Conservation (phyloP, 1,284 basidiomycete species). For the Macrocystidia cucumis region DNA sequence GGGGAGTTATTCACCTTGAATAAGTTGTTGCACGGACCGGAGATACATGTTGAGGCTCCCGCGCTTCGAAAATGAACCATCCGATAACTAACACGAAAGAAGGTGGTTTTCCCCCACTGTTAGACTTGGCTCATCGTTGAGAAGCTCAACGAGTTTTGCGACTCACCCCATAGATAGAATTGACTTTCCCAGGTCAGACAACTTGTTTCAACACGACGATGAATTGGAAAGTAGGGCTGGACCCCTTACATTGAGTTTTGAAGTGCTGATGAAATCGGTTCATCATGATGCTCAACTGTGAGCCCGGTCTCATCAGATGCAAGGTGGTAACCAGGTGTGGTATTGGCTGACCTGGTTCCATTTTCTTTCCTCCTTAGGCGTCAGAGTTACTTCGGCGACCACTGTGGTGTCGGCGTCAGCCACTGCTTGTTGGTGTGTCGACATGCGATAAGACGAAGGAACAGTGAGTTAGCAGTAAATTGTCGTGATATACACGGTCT, state of each 20-base stretch:
- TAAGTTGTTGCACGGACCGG: no score
- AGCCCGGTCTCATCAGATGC: not conserved
- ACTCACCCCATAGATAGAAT: constrained; percentile 25
- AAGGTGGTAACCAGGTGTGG: not conserved
- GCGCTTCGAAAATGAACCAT: constrained; percentile 39
- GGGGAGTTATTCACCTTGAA: no score
- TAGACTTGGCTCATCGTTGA: not conserved
- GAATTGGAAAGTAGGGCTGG: not conserved
- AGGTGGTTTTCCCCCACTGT: no score
- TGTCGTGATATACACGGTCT: no score
- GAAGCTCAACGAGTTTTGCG: not conserved
- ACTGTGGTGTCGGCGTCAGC: no score
- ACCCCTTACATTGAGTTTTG: constrained; percentile 16
- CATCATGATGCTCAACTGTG: constrained; percentile 14
- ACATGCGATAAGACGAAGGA: no score
- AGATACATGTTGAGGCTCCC: constrained; percentile 35
- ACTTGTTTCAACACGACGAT: not conserved
- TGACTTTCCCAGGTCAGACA: constrained; percentile 18
- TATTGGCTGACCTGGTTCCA: constrained; percentile 19
- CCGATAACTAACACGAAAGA: constrained; percentile 30
- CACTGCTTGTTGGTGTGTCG: no score
- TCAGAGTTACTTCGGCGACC: no score
- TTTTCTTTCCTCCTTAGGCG: constrained; percentile 15
- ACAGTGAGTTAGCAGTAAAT: no score
- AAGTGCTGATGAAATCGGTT: constrained; percentile 16